Percentiles rank a stretch among this genome's conserved stretches.
Conservation (phyloP, 2,329 filamentous ascomycete species). For the Ilyonectria sp. region DNA sequence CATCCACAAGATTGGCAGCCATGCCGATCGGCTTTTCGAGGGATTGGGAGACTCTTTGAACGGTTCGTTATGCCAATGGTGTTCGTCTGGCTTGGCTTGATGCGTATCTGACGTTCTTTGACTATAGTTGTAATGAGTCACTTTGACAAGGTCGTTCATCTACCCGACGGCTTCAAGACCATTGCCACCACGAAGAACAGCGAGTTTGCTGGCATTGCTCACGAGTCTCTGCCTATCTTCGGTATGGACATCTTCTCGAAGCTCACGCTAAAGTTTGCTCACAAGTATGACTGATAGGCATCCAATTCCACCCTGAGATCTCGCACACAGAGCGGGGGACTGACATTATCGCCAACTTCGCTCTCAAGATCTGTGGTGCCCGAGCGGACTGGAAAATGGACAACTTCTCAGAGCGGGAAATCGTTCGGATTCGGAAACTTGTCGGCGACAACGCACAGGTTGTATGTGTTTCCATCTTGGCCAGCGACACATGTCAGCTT, state of each 20-base stretch:
- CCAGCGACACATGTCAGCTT: conserved; percentile 15
- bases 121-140: no score
- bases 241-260: conserved; percentile 54
- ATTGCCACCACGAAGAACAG: conserved; percentile 83
- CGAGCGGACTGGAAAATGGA: conserved; percentile 87
- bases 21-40: no score
- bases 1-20: no score
- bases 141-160: no score
- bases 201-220: conserved; percentile 84
- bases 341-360: conserved; percentile 85
- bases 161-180: no score
- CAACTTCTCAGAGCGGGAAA: conserved; percentile 86
- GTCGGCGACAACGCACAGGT: conserved; percentile 86
- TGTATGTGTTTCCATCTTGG: conserved; percentile 43
- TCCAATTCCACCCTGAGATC: conserved; percentile 84
- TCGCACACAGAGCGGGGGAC: conserved; percentile 79
- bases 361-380: conserved; percentile 84
- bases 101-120: no score
- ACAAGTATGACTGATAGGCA: conserved; percentile 55
- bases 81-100: no score
- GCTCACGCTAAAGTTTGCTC: conserved; percentile 19
- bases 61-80: no score
- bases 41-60: no score
- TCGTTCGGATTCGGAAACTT: conserved; percentile 82
- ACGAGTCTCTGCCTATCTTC: conserved; percentile 79